phyloP scores from a whole-genome alignment of 2,329 filamentous ascomycete genomes.

The Chaetomiaceae sp. region DNA sequence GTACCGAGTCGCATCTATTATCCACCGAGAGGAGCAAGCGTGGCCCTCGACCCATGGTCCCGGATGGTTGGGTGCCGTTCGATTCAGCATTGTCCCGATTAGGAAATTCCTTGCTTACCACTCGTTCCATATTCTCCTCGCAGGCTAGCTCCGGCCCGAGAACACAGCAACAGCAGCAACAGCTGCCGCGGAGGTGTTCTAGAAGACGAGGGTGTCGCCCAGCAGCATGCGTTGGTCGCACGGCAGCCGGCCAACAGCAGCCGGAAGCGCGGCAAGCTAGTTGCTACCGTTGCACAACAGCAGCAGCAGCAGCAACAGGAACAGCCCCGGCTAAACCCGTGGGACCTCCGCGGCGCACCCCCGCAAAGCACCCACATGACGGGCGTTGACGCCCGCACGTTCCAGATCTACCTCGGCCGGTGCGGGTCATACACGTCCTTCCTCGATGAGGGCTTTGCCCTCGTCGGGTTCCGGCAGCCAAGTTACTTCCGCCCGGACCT shows the following conservation, averaged over 20 bases:
- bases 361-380: constrained; percentile 4
- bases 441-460: neutral
- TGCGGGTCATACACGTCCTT: constrained; percentile 1
- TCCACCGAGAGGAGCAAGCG: neutral
- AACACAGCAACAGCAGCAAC: neutral
- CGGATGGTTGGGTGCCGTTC: neutral
- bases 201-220: neutral
- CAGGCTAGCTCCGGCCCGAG: constrained; percentile 3
- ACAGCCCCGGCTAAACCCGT: neutral
- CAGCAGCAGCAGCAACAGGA: no score
- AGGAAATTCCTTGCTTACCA: neutral
- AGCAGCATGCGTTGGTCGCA: neutral
- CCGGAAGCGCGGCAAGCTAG: neutral
- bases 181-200: neutral
- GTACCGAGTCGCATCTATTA: neutral
- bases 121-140: neutral
- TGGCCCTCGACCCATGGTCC: no score
- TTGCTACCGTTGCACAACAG: neutral
- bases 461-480: constrained; percentile 1
- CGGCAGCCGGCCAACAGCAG: neutral
- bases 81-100: constrained; percentile 1
- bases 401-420: neutral
- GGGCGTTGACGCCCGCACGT: constrained; percentile 4
- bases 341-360: neutral
- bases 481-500: constrained; percentile 2